Conservation (phyloP, 768 basidiomycete genomes). For the Lactarius pseudohatsudake region DNA sequence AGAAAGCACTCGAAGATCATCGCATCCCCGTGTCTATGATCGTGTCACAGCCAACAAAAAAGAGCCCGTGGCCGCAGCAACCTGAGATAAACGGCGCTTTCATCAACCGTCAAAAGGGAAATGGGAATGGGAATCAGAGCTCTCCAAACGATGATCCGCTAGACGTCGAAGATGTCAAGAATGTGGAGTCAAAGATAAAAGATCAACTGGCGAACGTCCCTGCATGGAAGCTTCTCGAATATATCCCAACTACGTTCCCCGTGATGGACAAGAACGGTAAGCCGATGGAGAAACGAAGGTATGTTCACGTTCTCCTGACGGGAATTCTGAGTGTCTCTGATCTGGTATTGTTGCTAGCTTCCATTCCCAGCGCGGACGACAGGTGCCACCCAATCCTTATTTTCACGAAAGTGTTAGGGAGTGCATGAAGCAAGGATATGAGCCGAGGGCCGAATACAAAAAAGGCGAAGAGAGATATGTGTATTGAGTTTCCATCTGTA, state of each 20-base stretch:
- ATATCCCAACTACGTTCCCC: neutral
- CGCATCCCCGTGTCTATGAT: neutral
- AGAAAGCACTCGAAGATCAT: neutral
- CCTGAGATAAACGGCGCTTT: neutral
- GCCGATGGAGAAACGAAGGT: neutral
- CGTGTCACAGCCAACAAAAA: neutral
- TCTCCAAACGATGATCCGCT: neutral
- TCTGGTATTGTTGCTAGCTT: neutral
- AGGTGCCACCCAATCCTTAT: neutral
- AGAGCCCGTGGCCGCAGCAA: neutral
- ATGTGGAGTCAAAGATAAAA: neutral
- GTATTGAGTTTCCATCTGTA: neutral
- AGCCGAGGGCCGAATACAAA: neutral
- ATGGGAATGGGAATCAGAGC: neutral
- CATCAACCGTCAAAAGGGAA: neutral
- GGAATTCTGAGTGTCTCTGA: neutral
- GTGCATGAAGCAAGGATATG: neutral
- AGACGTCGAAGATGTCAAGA: neutral
- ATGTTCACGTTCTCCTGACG: neutral
- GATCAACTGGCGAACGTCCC: neutral
- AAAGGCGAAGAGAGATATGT: neutral
- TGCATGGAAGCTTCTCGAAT: neutral
- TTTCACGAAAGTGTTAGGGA: constrained; percentile 8
- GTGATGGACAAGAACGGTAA: neutral
- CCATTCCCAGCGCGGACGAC: neutral